phyloP scores from a whole-genome alignment of 257 asterid species.

The Nicotiana noctiflora region DNA sequence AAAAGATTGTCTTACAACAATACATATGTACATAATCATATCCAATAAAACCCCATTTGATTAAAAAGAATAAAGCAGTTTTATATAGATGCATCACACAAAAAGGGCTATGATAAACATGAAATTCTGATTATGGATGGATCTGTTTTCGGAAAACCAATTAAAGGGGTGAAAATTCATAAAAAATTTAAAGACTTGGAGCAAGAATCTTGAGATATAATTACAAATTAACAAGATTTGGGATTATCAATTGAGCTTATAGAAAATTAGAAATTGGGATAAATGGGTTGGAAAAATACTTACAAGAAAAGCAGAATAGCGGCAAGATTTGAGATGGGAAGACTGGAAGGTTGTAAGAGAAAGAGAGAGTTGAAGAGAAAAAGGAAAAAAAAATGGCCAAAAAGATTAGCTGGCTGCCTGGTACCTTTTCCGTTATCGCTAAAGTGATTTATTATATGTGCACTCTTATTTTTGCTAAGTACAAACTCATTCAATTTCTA shows the following conservation, averaged over 20 bases:
- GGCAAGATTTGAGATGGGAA: constrained; percentile 2
- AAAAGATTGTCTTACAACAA: too few species aligned
- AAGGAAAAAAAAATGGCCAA: not conserved
- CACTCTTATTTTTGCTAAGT: not conserved
- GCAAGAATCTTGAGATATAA: constrained; percentile 1
- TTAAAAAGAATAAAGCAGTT: not conserved
- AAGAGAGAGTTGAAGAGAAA: not conserved
- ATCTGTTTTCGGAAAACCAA: not conserved
- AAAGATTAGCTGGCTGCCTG: not conserved
- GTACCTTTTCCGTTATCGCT: not conserved
- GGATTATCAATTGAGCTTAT: not conserved
- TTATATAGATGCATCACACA: not conserved
- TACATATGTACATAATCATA: not conserved
- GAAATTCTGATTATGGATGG: not conserved
- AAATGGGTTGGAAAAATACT: not conserved
- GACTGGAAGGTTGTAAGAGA: not conserved
- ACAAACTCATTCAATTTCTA: not conserved
- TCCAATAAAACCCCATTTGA: not conserved
- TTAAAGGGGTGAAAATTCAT: not conserved
- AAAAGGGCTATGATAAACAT: not conserved
- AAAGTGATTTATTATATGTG: not conserved
- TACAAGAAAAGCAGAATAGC: not conserved
- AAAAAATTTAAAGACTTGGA: not conserved
- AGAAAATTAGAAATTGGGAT: not conserved
- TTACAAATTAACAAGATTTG: not conserved